These are phyloP conservation scores for Serpula lacrymans DNA, from an alignment of 768 basidiomycete species.

Conservation along the genomic window DNA sequence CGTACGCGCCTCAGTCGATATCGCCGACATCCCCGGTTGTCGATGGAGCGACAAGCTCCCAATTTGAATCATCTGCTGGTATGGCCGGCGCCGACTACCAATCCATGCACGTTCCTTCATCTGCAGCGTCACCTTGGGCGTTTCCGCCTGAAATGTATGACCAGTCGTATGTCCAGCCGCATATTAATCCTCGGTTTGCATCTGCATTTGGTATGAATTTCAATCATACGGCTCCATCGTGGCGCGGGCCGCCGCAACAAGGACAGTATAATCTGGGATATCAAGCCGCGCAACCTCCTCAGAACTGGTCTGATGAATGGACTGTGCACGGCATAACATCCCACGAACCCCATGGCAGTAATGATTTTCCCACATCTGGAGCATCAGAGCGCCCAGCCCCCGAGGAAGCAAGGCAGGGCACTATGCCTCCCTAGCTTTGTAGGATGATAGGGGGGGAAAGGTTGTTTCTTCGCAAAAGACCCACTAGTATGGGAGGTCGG, in stretches of 20 bases:
- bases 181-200: constrained; percentile 82
- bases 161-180: constrained; percentile 59
- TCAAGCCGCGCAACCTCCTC: constrained; percentile 7
- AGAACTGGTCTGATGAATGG: constrained; percentile 40
- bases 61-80: constrained; percentile 28
- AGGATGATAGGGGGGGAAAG: too few relatives aligned
- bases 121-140: constrained; percentile 13
- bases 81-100: constrained; percentile 13
- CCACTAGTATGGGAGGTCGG: too few relatives aligned
- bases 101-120: constrained; percentile 7
- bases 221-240: constrained; percentile 4
- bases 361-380: constrained; percentile 3
- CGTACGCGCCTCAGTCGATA: constrained; percentile 25
- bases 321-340: constrained; percentile 24
- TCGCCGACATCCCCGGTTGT: constrained; percentile 47
- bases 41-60: constrained; percentile 41
- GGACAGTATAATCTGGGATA: constrained; percentile 13
- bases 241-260: constrained; percentile 19
- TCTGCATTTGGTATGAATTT: constrained; percentile 55
- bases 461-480: too few relatives aligned
- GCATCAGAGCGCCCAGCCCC: constrained; percentile 2
- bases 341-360: constrained; percentile 19
- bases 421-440: too few relatives aligned
- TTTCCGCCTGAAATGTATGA: constrained; percentile 15
- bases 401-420: constrained; percentile 4